Conservation (phyloP, 257 asterid genomes). For the Nicotiana noctiflora region DNA sequence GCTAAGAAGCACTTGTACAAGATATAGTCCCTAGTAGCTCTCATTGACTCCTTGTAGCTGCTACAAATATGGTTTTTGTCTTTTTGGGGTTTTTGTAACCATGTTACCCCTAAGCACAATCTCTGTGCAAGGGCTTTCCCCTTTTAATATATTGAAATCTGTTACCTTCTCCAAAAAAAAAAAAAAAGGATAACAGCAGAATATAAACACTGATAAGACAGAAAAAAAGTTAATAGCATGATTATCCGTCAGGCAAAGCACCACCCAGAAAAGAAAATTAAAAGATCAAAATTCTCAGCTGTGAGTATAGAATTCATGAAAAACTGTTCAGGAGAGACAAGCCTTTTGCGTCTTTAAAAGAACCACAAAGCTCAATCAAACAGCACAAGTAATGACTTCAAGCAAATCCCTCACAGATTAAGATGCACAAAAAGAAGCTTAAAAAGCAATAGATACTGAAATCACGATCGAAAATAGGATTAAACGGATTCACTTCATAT, state of each 20-base stretch:
- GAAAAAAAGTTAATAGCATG: not conserved
- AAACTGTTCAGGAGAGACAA: not conserved
- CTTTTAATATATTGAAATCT: too few relatives aligned
- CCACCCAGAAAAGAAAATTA: not conserved
- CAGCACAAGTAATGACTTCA: not conserved
- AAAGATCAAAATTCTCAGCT: not conserved
- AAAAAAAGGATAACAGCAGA: not conserved
- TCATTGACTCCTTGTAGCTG: too few relatives aligned
- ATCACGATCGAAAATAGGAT: not conserved
- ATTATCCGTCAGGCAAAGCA: not conserved
- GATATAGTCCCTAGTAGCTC: too few relatives aligned
- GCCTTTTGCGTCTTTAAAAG: not conserved
- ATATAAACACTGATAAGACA: not conserved
- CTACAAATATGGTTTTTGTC: too few relatives aligned
- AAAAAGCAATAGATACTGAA: not conserved
- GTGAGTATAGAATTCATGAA: not conserved
- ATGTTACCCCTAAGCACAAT: too few relatives aligned
- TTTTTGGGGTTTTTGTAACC: too few relatives aligned
- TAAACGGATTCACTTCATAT: not conserved
- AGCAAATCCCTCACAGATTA: not conserved
- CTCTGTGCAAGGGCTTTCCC: too few relatives aligned
- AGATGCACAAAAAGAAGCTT: not conserved
- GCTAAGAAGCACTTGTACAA: too few relatives aligned
- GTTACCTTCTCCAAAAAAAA: too few relatives aligned
- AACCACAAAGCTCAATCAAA: not conserved